These are phyloP conservation scores for Atkinsonella hypoxylon DNA, from an alignment of 2,329 filamentous ascomycete genomes.

Conservation along the genomic window DNA sequence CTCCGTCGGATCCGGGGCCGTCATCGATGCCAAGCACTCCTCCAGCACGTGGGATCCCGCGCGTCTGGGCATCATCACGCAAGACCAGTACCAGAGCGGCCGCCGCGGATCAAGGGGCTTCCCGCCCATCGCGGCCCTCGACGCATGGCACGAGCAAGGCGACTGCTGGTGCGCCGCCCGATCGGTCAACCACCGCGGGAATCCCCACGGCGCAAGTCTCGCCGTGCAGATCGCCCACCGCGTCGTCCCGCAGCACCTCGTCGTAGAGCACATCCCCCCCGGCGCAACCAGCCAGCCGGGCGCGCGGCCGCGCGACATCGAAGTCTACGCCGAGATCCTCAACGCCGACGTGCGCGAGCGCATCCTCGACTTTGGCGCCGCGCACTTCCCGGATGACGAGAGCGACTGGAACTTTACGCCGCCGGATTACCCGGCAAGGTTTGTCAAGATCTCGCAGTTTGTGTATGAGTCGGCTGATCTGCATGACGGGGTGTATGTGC, in stretches of 20 bases:
- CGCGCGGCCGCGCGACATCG: conserved; percentile 54
- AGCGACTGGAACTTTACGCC: conserved; percentile 18
- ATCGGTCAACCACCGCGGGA: conserved; percentile 25
- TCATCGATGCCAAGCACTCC: conserved; percentile 46
- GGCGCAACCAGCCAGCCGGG: conserved; percentile 48
- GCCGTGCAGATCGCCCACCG: conserved; percentile 46
- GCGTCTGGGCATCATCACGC: conserved; percentile 7
- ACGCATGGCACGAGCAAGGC: conserved; percentile 62
- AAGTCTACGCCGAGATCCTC: conserved; percentile 53
- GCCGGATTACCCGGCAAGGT: conserved; percentile 23
- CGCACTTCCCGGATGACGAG: conserved; percentile 25
- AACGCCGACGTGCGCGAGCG: conserved; percentile 29
- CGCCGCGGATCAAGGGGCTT: conserved; percentile 8
- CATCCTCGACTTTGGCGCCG: conserved; percentile 30
- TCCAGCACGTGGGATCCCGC: conserved; percentile 42
- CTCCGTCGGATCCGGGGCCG: conserved; percentile 49
- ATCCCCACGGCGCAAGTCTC: conserved; percentile 48
- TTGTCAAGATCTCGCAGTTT: conserved; percentile 46
- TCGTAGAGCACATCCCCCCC: conserved; percentile 59
- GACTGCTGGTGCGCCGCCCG: conserved; percentile 75
- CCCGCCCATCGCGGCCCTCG: conserved; percentile 44
- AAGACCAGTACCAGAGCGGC: conserved; percentile 10
- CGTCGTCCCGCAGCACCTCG: conserved; percentile 56
- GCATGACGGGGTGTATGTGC: conserved; percentile 37
- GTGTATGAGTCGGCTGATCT: conserved; percentile 34